phyloP scores from a whole-genome alignment of 371 early-diverging fungal genomes.

The Mucor sp. region DNA sequence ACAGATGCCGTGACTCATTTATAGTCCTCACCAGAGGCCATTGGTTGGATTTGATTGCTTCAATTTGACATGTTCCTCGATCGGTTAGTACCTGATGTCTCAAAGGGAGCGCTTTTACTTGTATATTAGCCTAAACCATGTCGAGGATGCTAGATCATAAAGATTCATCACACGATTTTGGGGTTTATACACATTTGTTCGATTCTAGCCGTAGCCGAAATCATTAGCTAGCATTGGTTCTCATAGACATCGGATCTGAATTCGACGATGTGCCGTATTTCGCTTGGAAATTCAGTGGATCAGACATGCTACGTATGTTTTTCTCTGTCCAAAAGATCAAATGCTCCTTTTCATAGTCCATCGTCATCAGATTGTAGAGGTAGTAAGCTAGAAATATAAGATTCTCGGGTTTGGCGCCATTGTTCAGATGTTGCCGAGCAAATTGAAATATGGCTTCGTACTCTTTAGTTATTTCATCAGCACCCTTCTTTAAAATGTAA shows the following conservation, averaged over 20 bases:
- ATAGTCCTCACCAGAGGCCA: background rate
- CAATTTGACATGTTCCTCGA: background rate
- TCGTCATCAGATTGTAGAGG: background rate
- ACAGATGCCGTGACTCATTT: slow-evolving; percentile 19
- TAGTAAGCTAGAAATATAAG: background rate
- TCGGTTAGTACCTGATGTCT: background rate
- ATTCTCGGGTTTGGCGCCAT: background rate
- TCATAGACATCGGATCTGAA: background rate
- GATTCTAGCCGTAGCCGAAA: too few species aligned
- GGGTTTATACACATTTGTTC: too few species aligned
- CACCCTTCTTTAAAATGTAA: background rate
- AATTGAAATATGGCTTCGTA: background rate
- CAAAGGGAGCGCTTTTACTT: background rate
- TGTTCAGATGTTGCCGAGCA: background rate
- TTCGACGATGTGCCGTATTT: background rate
- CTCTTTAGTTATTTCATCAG: background rate
- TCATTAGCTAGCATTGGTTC: too few species aligned
- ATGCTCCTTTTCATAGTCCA: background rate
- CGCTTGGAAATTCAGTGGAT: background rate
- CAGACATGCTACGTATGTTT: background rate
- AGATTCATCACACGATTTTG: too few species aligned
- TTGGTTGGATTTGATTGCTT: background rate
- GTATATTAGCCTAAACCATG: background rate
- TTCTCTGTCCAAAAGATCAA: background rate
- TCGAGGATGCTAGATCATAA: too few species aligned